Conservation (phyloP, 805 yeast species). For the Sugiyamaella chiloensis region DNA sequence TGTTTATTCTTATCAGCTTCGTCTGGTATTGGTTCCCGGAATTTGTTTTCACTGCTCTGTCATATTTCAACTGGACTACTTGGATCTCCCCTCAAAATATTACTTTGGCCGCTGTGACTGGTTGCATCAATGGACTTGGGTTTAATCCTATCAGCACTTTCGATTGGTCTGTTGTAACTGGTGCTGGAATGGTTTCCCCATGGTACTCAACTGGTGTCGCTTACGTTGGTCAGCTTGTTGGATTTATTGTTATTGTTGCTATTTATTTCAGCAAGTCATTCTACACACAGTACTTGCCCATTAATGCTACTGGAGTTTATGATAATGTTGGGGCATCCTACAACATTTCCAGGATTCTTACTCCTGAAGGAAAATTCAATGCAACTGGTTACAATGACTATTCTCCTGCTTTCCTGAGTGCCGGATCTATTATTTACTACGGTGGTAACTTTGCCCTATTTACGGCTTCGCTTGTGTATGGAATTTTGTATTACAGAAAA, state of each 20-base stretch:
- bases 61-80: constrained; percentile 59
- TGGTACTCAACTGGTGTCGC: constrained; percentile 37
- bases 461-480: constrained; percentile 52
- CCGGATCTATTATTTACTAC: constrained; percentile 43
- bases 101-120: constrained; percentile 48
- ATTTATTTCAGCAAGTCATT: constrained; percentile 53
- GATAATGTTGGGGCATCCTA: constrained; percentile 51
- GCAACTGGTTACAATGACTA: constrained; percentile 49
- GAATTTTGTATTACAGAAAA: constrained; percentile 20
- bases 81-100: constrained; percentile 55
- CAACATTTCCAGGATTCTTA: constrained; percentile 44
- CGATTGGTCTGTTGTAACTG: constrained; percentile 46
- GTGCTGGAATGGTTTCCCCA: constrained; percentile 41
- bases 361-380: constrained; percentile 39
- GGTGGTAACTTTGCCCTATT: constrained; percentile 56
- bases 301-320: constrained; percentile 51
- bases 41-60: constrained; percentile 56
- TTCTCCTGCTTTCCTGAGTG: constrained; percentile 67
- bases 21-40: constrained; percentile 67
- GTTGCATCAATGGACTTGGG: constrained; percentile 47
- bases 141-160: constrained; percentile 52
- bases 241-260: constrained; percentile 46
- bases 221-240: constrained; percentile 41
- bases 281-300: constrained; percentile 60
- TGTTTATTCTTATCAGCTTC: constrained; percentile 42